Evolutionary conservation across 768 basidiomycete genomes (phyloP).

Genomic region (Paxillus rubicundulus): DNA sequence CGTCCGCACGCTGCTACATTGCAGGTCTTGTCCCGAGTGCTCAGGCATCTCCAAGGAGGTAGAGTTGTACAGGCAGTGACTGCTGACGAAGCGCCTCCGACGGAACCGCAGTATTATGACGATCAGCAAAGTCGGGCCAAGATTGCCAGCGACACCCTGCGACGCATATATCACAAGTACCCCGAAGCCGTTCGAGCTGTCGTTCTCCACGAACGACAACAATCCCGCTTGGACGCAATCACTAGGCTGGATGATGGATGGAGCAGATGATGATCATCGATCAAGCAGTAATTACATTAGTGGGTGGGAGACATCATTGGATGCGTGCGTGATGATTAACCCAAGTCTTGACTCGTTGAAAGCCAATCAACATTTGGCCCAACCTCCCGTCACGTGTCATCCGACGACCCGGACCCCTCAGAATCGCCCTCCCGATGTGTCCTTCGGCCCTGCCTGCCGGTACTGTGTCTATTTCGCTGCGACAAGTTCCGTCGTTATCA

Average conservation of each 20-base stretch:
- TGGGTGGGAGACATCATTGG: slow-evolving; percentile 18
- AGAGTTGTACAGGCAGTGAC: slow-evolving; percentile 43
- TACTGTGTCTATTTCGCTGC: slow-evolving; percentile 80
- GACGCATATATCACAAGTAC: slow-evolving; percentile 46
- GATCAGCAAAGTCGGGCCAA: slow-evolving; percentile 23
- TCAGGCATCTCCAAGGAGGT: slow-evolving; percentile 51
- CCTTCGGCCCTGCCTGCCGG: slow-evolving; percentile 56
- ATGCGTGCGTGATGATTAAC: slow-evolving; percentile 23
- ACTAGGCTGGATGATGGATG: slow-evolving; percentile 9
- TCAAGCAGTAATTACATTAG: slow-evolving; percentile 24
- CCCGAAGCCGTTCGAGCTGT: slow-evolving; percentile 42
- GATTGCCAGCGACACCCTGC: slow-evolving; percentile 42
- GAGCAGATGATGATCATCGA: slow-evolving; percentile 20
- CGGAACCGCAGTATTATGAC: slow-evolving; percentile 14
- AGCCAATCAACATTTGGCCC: slow-evolving; percentile 9
- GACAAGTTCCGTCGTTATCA: slow-evolving; percentile 19
- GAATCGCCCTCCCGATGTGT: slow-evolving; percentile 57
- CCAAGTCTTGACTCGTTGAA: slow-evolving; percentile 9
- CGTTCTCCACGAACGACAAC: slow-evolving; percentile 34
- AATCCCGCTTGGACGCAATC: slow-evolving; percentile 23
- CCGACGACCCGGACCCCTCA: slow-evolving; percentile 69
- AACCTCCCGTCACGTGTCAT: slow-evolving; percentile 39
- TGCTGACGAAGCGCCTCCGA: slow-evolving; percentile 19
- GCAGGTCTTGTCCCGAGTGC: slow-evolving; percentile 43
- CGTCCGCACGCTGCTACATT: slow-evolving; percentile 54